These are phyloP conservation scores for Aureobasidium sp. DNA, from an alignment of 2,329 filamentous ascomycete species.

Conservation along the genomic window DNA sequence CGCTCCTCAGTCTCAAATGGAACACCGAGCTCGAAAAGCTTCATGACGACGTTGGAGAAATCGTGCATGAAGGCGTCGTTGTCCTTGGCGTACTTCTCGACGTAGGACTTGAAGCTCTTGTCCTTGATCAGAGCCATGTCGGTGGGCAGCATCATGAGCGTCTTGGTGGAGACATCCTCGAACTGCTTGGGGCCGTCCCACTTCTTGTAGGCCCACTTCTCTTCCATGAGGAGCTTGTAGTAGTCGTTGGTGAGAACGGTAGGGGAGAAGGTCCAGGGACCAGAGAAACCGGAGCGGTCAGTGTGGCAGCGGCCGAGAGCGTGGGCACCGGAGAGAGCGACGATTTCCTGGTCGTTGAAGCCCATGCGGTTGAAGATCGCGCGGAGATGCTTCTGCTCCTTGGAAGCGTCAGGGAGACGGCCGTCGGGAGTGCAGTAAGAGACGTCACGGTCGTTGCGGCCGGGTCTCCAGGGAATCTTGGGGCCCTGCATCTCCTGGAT, in stretches of 20 bases:
- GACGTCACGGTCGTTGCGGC: conserved; percentile 70
- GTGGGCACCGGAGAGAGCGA: conserved; percentile 78
- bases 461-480: conserved; percentile 77
- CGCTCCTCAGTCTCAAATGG: conserved; percentile 57
- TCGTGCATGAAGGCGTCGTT: conserved; percentile 89
- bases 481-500: conserved; percentile 96
- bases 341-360: conserved; percentile 95
- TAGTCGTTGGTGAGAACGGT: conserved; percentile 93
- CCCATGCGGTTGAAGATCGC: conserved; percentile 95
- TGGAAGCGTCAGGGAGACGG: conserved; percentile 71
- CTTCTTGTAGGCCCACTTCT: conserved; percentile 89
- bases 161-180: conserved; percentile 79
- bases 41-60: conserved; percentile 68
- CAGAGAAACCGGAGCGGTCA: conserved; percentile 78
- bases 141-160: conserved; percentile 93
- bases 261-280: conserved; percentile 87
- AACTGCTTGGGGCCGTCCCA: conserved; percentile 87
- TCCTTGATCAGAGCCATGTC: conserved; percentile 84
- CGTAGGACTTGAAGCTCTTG: conserved; percentile 71
- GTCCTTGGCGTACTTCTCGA: conserved; percentile 85
- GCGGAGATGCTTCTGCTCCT: conserved; percentile 75
- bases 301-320: conserved; percentile 83
- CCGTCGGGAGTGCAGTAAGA: conserved; percentile 88
- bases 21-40: conserved; percentile 89
- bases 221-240: conserved; percentile 75